These are phyloP conservation scores for Trametes meyenii DNA, from an alignment of 768 basidiomycete species.

Conservation along the genomic window DNA sequence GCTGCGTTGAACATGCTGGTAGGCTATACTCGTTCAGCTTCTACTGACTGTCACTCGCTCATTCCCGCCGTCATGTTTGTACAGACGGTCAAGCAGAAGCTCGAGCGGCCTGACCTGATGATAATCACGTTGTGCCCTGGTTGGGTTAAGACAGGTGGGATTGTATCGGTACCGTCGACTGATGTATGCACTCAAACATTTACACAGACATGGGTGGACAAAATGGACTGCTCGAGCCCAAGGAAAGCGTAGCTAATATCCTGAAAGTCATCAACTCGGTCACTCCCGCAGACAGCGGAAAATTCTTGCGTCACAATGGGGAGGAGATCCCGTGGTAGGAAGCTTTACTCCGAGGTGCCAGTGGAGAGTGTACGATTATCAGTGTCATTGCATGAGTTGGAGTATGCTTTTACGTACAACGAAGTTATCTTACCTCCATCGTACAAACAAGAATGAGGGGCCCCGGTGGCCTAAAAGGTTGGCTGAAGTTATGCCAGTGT, in stretches of 20 bases:
- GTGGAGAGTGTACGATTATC: too few species aligned
- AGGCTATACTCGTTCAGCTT: too few species aligned
- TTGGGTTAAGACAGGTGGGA: slow-evolving; percentile 33
- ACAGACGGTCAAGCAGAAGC: too few species aligned
- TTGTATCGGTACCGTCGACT: neutral
- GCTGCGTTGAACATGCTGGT: too few species aligned
- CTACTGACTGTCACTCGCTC: too few species aligned
- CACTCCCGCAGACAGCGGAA: slow-evolving; percentile 4
- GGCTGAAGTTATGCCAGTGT: too few species aligned
- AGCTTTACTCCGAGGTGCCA: too few species aligned
- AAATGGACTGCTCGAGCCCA: slow-evolving; percentile 1
- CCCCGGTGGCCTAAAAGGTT: too few species aligned
- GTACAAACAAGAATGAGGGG: neutral
- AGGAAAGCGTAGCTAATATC: slow-evolving; percentile 11
- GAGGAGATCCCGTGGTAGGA: slow-evolving; percentile 16
- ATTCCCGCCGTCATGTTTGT: too few species aligned
- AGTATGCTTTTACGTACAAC: neutral
- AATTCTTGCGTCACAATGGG: slow-evolving; percentile 15
- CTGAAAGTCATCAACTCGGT: slow-evolving; percentile 9
- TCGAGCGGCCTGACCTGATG: too few species aligned
- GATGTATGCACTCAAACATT: neutral
- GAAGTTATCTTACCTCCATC: neutral
- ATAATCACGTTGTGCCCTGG: too few species aligned
- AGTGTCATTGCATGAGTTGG: neutral
- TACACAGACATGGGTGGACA: slow-evolving; percentile 18